phyloP scores from a whole-genome alignment of 139 green algal species.

The Nannochloris sp. region DNA sequence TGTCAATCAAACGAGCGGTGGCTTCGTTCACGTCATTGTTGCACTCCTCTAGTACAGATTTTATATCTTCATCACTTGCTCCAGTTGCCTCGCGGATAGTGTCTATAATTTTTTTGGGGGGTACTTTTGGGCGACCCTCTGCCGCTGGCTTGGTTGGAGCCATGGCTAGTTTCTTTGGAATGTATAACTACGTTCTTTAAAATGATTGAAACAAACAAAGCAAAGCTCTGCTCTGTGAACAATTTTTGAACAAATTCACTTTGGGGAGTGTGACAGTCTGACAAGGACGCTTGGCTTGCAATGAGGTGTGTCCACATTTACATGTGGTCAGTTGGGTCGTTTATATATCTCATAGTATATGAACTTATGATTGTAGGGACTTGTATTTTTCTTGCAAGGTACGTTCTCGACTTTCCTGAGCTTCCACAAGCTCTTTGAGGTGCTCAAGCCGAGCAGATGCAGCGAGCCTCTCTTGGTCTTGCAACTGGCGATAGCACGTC shows the following conservation, averaged over 20 bases:
- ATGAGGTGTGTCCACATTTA: no score
- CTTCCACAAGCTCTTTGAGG: conserved; percentile 38
- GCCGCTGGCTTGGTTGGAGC: conserved; percentile 6
- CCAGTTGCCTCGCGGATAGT: conserved; percentile 40
- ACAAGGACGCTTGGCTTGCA: no score
- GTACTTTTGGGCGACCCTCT: conserved; percentile 2
- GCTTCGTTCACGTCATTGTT: conserved; percentile 47
- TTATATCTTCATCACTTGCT: conserved; percentile 40
- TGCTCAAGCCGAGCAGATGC: conserved; percentile 41
- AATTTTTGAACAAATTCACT: no score
- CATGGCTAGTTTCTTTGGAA: not conserved
- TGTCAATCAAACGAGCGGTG: conserved; percentile 40
- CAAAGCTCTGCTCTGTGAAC: no score
- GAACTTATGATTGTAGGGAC: no score
- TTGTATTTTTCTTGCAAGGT: conserved; percentile 55
- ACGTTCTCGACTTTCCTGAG: conserved; percentile 43
- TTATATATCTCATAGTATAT: no score
- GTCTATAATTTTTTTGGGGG: conserved; percentile 28
- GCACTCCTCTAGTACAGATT: conserved; percentile 35
- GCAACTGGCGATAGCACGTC: conserved; percentile 44
- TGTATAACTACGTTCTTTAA: no score
- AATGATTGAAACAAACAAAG: no score
- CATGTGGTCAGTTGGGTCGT: no score
- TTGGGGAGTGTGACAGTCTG: no score
- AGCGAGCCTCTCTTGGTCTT: conserved; percentile 50